Conservation (phyloP, 2,329 filamentous ascomycete species). For the Lachnellula arida region DNA sequence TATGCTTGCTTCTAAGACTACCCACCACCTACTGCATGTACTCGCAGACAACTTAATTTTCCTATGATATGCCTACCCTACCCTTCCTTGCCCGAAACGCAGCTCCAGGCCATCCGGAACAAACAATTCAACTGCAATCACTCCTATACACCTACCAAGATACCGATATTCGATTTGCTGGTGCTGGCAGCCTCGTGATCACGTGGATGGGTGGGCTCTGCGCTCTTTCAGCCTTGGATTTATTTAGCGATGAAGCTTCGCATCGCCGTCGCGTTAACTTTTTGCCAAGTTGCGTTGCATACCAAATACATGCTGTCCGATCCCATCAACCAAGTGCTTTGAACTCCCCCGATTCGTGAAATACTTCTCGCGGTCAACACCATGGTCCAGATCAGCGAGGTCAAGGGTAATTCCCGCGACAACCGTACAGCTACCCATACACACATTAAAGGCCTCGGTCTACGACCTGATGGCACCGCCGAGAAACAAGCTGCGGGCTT, state of each 20-base stretch:
- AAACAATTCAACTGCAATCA: no score
- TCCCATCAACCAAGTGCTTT: not conserved
- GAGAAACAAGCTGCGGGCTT: conserved; percentile 79
- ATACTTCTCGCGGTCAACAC: conserved; percentile 31
- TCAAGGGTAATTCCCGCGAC: conserved; percentile 91
- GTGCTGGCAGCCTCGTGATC: not conserved
- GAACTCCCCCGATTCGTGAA: not conserved
- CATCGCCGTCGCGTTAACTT: conserved; percentile 3
- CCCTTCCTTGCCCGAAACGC: no score
- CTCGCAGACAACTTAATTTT: no score
- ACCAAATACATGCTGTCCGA: no score
- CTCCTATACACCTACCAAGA: not conserved
- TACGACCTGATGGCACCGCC: conserved; percentile 80
- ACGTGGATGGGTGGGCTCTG: not conserved
- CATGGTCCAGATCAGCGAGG: conserved; percentile 90
- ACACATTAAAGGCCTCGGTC: conserved; percentile 91
- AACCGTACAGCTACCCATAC: conserved; percentile 95
- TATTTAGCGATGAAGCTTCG: conserved; percentile 4
- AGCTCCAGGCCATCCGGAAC: no score
- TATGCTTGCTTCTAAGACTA: not conserved
- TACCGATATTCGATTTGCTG: not conserved
- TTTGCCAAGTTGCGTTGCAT: not conserved
- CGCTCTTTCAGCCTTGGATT: not conserved
- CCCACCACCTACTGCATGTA: no score
- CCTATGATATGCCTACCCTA: no score